Percentiles rank a stretch among this genome's conserved stretches.
Conservation (phyloP, 805 yeast species). For the Candida ortonii region DNA sequence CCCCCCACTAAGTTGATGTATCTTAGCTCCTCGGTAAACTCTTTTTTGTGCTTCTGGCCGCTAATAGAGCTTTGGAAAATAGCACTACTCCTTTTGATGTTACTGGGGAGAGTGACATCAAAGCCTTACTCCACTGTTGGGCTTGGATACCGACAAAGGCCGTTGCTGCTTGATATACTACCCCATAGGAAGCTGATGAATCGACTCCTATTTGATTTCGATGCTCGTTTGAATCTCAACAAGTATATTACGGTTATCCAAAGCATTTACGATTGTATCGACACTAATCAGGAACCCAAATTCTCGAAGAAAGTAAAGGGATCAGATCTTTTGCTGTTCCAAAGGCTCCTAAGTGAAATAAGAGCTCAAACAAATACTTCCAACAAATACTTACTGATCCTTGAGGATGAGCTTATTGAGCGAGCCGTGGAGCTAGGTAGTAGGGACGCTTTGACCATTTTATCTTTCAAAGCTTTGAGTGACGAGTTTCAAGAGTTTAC, state of each 20-base stretch:
- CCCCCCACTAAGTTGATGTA: too few species aligned
- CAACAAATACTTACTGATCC: conserved; percentile 51
- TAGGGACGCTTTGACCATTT: conserved; percentile 71
- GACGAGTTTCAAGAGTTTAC: conserved; percentile 28
- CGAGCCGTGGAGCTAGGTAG: conserved; percentile 81
- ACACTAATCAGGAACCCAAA: conserved; percentile 27
- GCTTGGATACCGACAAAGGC: conserved; percentile 23
- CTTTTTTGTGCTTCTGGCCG: too few species aligned
- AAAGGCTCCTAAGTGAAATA: conserved; percentile 60
- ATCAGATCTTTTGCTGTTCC: conserved; percentile 63
- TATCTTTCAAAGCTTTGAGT: conserved; percentile 64
- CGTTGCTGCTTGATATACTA: conserved; percentile 44
- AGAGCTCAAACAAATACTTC: conserved; percentile 59
- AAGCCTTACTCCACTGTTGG: conserved; percentile 1
- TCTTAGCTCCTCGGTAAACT: too few species aligned
- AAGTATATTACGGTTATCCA: conserved; percentile 55
- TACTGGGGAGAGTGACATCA: too few species aligned
- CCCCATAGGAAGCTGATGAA: conserved; percentile 60
- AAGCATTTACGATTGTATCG: conserved; percentile 47
- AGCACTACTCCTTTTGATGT: too few species aligned
- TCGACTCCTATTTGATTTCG: conserved; percentile 62
- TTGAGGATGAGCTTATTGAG: conserved; percentile 76
- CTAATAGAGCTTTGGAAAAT: too few species aligned
- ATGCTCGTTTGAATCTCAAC: conserved; percentile 51
- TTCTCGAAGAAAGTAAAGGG: conserved; percentile 41